phyloP scores from a whole-genome alignment of 2,329 filamentous ascomycete species.

The Trichoderma simmonsii region DNA sequence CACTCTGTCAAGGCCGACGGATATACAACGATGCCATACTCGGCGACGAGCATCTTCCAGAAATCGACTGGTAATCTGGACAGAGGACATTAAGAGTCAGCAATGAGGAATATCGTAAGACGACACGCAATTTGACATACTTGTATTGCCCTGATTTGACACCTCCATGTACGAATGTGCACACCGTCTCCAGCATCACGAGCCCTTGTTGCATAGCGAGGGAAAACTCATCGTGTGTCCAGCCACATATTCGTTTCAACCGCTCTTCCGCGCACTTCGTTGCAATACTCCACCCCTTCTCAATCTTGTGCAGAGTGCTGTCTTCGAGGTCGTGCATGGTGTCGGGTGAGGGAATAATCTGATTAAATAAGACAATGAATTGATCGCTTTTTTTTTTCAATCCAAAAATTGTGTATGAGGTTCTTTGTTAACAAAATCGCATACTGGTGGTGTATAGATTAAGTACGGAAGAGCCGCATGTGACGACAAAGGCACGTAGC shows the following conservation, averaged over 20 bases:
- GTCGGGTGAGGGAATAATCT: not conserved
- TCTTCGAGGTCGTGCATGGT: conserved; percentile 28
- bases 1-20: conserved; percentile 39
- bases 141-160: conserved; percentile 37
- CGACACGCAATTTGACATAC: conserved; percentile 24
- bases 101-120: not conserved
- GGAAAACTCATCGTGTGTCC: conserved; percentile 34
- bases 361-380: not conserved
- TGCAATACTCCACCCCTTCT: conserved; percentile 39
- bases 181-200: conserved; percentile 38
- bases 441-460: not conserved
- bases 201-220: conserved; percentile 32
- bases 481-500: not conserved
- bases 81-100: not conserved
- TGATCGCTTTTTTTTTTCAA: not conserved
- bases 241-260: conserved; percentile 31
- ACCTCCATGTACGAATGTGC: conserved; percentile 40
- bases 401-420: not conserved
- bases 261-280: conserved; percentile 37
- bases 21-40: conserved; percentile 42
- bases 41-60: conserved; percentile 37
- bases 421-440: not conserved
- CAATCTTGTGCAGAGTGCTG: conserved; percentile 33
- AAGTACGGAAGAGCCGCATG: not conserved
- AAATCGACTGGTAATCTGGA: conserved; percentile 37